phyloP scores from a whole-genome alignment of 208 protist genomes.

The Naegleria fowleri region DNA sequence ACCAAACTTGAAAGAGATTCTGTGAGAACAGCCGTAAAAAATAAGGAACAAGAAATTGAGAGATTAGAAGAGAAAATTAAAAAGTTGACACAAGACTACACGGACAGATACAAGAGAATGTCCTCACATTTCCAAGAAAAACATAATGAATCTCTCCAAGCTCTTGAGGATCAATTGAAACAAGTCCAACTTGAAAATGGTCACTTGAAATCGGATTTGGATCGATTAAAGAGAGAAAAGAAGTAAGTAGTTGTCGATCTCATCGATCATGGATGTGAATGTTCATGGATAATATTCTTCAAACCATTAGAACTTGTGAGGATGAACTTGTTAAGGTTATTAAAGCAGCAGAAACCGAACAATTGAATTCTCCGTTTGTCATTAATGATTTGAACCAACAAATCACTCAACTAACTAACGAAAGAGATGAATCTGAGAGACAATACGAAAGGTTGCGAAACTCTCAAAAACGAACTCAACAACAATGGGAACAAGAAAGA shows the following conservation, averaged over 20 bases:
- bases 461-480: neutral
- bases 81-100: neutral
- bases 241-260: neutral
- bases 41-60: slow-evolving; percentile 1
- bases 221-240: neutral
- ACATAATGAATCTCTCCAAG: neutral
- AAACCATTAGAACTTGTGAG: neutral
- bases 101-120: neutral
- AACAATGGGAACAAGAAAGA: slow-evolving; percentile 20
- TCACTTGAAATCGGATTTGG: neutral
- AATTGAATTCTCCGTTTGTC: neutral
- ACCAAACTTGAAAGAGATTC: neutral
- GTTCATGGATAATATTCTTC: neutral
- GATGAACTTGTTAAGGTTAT: neutral
- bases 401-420: neutral
- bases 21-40: neutral
- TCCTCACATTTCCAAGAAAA: neutral
- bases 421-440: slow-evolving; percentile 14
- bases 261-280: no score
- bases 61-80: neutral
- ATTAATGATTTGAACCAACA: slow-evolving; percentile 6
- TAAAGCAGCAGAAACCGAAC: slow-evolving; percentile 7
- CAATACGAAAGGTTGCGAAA: neutral
- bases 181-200: neutral
- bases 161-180: neutral